These are phyloP conservation scores for Brassica balearica DNA, from an alignment of 441 rosid species.

Conservation along the genomic window DNA sequence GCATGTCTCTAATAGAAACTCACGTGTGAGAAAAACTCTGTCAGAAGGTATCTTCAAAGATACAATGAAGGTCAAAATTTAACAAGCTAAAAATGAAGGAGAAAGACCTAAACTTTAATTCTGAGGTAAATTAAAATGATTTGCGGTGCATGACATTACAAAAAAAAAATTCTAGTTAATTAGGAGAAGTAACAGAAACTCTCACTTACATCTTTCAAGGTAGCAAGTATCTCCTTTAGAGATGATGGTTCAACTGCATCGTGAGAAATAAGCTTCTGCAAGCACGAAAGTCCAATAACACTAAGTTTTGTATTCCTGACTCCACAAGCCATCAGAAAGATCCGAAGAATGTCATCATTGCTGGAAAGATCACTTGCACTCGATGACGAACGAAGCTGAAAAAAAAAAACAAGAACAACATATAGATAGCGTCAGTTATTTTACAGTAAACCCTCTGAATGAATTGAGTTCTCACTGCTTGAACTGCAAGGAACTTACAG, in stretches of 20 bases:
- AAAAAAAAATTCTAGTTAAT: background rate
- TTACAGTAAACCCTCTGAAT: background rate
- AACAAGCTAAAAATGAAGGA: background rate
- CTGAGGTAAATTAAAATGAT: background rate
- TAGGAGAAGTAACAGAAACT: background rate
- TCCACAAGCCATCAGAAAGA: slow-evolving; percentile 95
- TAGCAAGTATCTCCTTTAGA: slow-evolving; percentile 69
- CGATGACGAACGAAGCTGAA: slow-evolving; percentile 88
- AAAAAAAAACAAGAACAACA: background rate
- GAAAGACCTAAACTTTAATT: background rate
- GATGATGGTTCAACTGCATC: slow-evolving; percentile 91
- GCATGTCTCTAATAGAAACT: slow-evolving; percentile 1
- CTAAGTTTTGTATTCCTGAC: slow-evolving; percentile 85
- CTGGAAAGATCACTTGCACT: slow-evolving; percentile 86
- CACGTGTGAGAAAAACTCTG: slow-evolving; percentile 9
- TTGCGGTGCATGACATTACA: background rate
- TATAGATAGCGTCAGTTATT: slow-evolving; percentile 4
- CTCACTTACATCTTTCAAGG: slow-evolving; percentile 68
- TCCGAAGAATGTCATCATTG: slow-evolving; percentile 85
- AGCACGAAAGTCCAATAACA: slow-evolving; percentile 92
- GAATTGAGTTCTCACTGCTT: slow-evolving; percentile 6
- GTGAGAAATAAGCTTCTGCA: slow-evolving; percentile 96
- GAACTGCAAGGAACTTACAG: background rate
- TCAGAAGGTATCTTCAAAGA: slow-evolving; percentile 7
- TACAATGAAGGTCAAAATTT: background rate